These are phyloP conservation scores for Fusarium camptoceras DNA, from an alignment of 2,329 filamentous ascomycete genomes.

Conservation along the genomic window DNA sequence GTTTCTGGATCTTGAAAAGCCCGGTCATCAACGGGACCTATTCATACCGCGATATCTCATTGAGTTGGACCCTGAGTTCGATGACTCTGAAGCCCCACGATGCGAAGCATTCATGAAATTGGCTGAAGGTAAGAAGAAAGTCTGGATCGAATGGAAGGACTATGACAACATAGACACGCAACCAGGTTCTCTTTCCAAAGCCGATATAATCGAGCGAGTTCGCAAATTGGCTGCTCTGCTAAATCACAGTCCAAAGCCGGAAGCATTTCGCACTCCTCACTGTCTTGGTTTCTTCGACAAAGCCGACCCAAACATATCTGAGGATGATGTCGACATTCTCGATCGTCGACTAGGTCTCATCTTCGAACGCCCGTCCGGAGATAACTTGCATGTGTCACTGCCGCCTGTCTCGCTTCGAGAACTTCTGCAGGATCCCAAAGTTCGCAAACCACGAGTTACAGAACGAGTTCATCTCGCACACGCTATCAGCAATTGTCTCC, in stretches of 20 bases:
- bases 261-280: slow-evolving; percentile 62
- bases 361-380: slow-evolving; percentile 61
- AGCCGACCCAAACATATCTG: slow-evolving; percentile 48
- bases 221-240: slow-evolving; percentile 61
- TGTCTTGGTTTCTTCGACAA: slow-evolving; percentile 65
- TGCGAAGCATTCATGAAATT: slow-evolving; percentile 56
- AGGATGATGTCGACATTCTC: slow-evolving; percentile 56
- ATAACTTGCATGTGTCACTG: slow-evolving; percentile 50
- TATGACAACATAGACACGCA: slow-evolving; percentile 54
- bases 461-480: slow-evolving; percentile 63
- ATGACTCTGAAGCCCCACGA: slow-evolving; percentile 51
- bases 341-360: slow-evolving; percentile 63
- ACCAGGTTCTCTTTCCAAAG: slow-evolving; percentile 55
- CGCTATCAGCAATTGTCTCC: slow-evolving; percentile 63
- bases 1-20: slow-evolving; percentile 55
- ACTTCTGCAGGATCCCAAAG: slow-evolving; percentile 54
- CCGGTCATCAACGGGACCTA: slow-evolving; percentile 49
- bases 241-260: slow-evolving; percentile 60
- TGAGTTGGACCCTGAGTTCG: slow-evolving; percentile 49
- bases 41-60: slow-evolving; percentile 52
- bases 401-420: slow-evolving; percentile 61
- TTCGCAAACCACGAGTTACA: slow-evolving; percentile 62
- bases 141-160: slow-evolving; percentile 66
- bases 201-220: slow-evolving; percentile 58
- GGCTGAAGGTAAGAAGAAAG: slow-evolving; percentile 52